Evolutionary conservation across 306 rosid genomes (phyloP).

Genomic region (Datisca glomerata): DNA sequence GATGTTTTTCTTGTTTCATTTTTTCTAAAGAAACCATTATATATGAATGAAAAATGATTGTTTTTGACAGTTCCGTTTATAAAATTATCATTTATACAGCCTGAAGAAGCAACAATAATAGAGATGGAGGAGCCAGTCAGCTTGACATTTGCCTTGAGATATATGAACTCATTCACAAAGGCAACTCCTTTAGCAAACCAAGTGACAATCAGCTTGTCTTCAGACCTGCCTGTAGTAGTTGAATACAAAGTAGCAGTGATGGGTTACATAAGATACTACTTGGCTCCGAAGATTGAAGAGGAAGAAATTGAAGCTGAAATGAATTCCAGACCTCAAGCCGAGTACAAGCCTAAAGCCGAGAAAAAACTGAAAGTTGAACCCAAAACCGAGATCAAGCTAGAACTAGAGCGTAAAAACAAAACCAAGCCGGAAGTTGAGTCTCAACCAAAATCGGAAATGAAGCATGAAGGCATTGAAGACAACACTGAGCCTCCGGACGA

Average conservation of each 20-base stretch:
- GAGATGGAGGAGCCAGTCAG: slow-evolving; percentile 55
- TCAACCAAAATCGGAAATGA: slow-evolving; percentile 4
- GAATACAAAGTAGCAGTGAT: slow-evolving; percentile 16
- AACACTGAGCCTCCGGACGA: too few relatives aligned
- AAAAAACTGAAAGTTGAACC: slow-evolving; percentile 6
- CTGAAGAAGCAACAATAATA: slow-evolving; percentile 35
- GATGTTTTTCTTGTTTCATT: too few relatives aligned
- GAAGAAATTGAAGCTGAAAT: slow-evolving; percentile 31
- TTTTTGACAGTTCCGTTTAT: neutral
- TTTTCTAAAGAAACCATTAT: too few relatives aligned
- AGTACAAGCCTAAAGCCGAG: slow-evolving; percentile 11
- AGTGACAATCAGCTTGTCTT: slow-evolving; percentile 24
- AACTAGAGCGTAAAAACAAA: slow-evolving; percentile 1
- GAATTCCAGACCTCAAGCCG: slow-evolving; percentile 16
- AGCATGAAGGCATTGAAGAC: slow-evolving; percentile 7
- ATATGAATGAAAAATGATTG: neutral
- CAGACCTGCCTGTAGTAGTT: slow-evolving; percentile 26
- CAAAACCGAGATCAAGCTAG: slow-evolving; percentile 7
- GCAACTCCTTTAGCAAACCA: slow-evolving; percentile 35
- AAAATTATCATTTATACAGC: slow-evolving; percentile 22
- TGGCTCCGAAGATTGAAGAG: slow-evolving; percentile 67
- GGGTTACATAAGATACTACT: slow-evolving; percentile 31
- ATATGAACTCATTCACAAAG: slow-evolving; percentile 35
- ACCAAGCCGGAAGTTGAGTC: neutral
- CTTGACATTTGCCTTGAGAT: slow-evolving; percentile 30